Evolutionary conservation across 2,329 filamentous ascomycete species (phyloP).

Genomic region (Penicillium sp.): DNA sequence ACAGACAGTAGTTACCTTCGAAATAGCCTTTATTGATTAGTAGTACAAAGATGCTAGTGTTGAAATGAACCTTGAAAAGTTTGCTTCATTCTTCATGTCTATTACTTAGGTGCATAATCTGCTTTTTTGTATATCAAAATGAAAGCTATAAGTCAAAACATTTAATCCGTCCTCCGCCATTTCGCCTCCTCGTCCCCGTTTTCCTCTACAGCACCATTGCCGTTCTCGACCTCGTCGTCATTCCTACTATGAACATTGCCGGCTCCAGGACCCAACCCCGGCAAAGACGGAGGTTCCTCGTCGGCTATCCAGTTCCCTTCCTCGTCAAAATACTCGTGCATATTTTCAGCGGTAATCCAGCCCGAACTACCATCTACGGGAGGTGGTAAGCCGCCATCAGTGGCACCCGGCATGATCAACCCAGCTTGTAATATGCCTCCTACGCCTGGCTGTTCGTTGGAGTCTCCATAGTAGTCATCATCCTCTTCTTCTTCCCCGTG

Average conservation of each 20-base stretch:
- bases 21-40: neutral
- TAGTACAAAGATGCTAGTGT: too few relatives aligned
- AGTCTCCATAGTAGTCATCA: slow-evolving; percentile 29
- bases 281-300: slow-evolving; percentile 36
- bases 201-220: slow-evolving; percentile 35
- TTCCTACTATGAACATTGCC: slow-evolving; percentile 60
- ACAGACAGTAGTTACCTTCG: neutral
- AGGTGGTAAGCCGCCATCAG: slow-evolving; percentile 40
- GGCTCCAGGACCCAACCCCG: slow-evolving; percentile 53
- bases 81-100: neutral
- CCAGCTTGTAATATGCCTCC: slow-evolving; percentile 34
- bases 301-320: slow-evolving; percentile 72
- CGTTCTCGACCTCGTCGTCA: slow-evolving; percentile 49
- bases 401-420: slow-evolving; percentile 31
- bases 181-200: slow-evolving; percentile 49
- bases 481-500: slow-evolving; percentile 31
- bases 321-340: slow-evolving; percentile 76
- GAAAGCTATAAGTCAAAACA: neutral
- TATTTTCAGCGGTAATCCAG: slow-evolving; percentile 81
- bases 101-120: neutral
- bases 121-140: neutral
- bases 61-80: neutral
- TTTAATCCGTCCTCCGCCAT: slow-evolving; percentile 49
- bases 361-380: slow-evolving; percentile 47
- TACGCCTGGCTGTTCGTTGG: slow-evolving; percentile 20